These are phyloP conservation scores for Penicillium carneum DNA, from an alignment of 2,329 filamentous ascomycete species.

Conservation along the genomic window DNA sequence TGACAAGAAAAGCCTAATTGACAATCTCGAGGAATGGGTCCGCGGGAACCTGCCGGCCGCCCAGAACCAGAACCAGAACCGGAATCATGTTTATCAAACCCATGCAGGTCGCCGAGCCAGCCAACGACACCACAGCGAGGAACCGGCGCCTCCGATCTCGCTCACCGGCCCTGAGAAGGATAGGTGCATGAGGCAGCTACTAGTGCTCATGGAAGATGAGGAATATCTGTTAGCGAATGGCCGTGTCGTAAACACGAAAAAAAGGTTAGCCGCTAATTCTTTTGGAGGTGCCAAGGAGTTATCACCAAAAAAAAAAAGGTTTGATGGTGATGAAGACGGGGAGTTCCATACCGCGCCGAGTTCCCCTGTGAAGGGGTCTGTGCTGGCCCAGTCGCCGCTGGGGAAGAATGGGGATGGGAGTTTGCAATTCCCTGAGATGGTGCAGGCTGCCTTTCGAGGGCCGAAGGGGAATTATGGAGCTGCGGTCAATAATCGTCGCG, in stretches of 20 bases:
- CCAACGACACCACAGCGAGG: conserved; percentile 11
- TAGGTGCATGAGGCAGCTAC: conserved; percentile 40
- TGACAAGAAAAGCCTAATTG: conserved; percentile 36
- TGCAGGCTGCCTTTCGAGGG: neutral
- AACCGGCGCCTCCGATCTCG: conserved; percentile 4
- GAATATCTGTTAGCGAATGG: conserved; percentile 38
- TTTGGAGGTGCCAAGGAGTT: conserved; percentile 16
- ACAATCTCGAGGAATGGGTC: conserved; percentile 45
- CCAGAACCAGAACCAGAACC: neutral
- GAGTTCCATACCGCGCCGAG: conserved; percentile 44
- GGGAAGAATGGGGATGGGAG: neutral
- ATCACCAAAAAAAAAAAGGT: conserved; percentile 19
- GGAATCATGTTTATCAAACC: neutral
- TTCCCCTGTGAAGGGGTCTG: conserved; percentile 35
- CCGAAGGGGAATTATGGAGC: neutral
- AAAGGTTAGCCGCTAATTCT: conserved; percentile 14
- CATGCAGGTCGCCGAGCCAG: neutral
- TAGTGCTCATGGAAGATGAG: conserved; percentile 43
- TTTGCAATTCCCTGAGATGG: neutral
- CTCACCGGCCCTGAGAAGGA: conserved; percentile 35
- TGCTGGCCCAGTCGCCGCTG: neutral
- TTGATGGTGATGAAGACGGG: conserved; percentile 32
- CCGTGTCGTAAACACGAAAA: conserved; percentile 14
- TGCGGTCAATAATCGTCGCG: neutral
- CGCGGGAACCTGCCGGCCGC: conserved; percentile 1